Percentiles rank a stretch among this genome's conserved stretches.
These are phyloP conservation scores for Sporothrix brasiliensis DNA, from an alignment of 2,329 filamentous ascomycete genomes.

Conservation along the genomic window DNA sequence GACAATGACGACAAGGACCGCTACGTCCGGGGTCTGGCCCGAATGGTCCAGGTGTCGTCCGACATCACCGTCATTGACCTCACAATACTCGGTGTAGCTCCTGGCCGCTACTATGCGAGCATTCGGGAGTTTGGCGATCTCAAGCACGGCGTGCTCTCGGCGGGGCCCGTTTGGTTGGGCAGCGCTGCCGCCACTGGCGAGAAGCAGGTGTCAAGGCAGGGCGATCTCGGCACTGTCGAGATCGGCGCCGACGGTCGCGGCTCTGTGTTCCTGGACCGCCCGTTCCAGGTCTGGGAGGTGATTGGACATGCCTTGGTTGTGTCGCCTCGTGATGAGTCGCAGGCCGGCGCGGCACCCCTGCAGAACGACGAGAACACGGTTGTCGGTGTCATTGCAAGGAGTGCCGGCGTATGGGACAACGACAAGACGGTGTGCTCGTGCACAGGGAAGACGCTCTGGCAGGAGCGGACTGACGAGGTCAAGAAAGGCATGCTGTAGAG, in stretches of 20 bases:
- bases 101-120: conserved; percentile 80
- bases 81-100: conserved; percentile 77
- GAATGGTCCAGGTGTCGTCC: conserved; percentile 88
- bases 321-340: conserved; percentile 63
- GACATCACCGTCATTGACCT: conserved; percentile 83
- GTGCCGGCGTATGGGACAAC: conserved; percentile 98
- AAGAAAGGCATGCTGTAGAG: conserved; percentile 80
- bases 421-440: conserved; percentile 98
- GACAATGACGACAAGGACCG: conserved; percentile 42
- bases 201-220: conserved; percentile 55
- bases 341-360: conserved; percentile 54
- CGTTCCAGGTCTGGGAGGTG: conserved; percentile 91
- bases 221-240: conserved; percentile 72
- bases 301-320: conserved; percentile 93
- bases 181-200: conserved; percentile 43
- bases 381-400: conserved; percentile 90
- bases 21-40: conserved; percentile 79
- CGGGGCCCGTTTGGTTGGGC: conserved; percentile 78
- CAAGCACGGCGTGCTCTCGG: conserved; percentile 77
- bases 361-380: conserved; percentile 82
- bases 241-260: conserved; percentile 77
- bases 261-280: conserved; percentile 76
- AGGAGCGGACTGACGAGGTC: conserved; percentile 89
- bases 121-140: conserved; percentile 88
- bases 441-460: conserved; percentile 97